Conservation (phyloP, 2,329 filamentous ascomycete genomes). For the Nannizzia gypsea region DNA sequence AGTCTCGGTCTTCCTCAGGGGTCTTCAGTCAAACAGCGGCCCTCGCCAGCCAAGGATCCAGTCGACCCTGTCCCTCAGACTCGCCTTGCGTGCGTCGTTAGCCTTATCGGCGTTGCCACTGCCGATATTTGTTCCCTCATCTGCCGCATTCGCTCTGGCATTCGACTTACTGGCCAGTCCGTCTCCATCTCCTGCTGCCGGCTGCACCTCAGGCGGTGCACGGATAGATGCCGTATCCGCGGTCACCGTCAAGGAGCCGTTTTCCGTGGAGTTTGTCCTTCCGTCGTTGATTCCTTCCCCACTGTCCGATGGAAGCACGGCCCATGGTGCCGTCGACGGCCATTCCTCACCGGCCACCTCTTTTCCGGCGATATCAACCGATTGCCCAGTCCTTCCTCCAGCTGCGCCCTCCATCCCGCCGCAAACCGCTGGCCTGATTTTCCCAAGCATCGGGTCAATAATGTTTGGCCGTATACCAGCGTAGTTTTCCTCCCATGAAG, state of each 20-base stretch:
- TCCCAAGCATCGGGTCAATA: neutral
- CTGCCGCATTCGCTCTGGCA: neutral
- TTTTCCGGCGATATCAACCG: neutral
- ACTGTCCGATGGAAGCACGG: neutral
- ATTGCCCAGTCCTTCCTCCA: neutral
- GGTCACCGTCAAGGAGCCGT: neutral
- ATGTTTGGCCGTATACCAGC: neutral
- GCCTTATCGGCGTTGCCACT: neutral
- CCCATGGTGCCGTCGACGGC: neutral
- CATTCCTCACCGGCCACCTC: neutral
- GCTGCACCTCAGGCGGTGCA: neutral
- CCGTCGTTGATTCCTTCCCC: neutral
- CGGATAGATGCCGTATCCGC: neutral
- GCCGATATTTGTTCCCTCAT: neutral
- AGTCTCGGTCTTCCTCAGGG: neutral
- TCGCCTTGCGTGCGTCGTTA: neutral
- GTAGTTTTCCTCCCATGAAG: neutral
- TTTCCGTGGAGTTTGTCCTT: neutral
- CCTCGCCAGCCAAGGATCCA: slow-evolving; percentile 10
- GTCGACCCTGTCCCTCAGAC: slow-evolving; percentile 10
- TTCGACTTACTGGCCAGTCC: neutral
- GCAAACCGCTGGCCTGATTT: neutral
- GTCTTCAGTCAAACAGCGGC: neutral
- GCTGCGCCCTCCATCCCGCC: neutral
- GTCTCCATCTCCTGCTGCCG: neutral